Percentiles rank a stretch among this genome's conserved stretches.
These are phyloP conservation scores for Ceriops zippeliana DNA, from an alignment of 345 rosid species.

Conservation along the genomic window DNA sequence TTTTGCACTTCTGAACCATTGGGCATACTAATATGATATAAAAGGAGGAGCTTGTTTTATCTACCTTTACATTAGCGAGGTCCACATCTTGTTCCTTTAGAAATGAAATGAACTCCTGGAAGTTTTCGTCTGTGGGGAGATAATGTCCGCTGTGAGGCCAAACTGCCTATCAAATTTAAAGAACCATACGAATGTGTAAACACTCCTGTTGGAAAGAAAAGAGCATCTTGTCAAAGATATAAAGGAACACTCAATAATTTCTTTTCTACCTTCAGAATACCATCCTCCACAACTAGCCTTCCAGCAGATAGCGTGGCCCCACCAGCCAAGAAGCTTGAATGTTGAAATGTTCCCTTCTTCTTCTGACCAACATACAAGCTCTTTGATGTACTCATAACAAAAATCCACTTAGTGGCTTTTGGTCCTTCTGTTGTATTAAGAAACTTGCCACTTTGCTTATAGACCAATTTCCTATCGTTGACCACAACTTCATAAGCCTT, in stretches of 20 bases:
- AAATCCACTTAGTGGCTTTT: slow-evolving; percentile 76
- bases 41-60: not conserved
- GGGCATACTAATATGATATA: not conserved
- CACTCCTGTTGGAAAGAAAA: not conserved
- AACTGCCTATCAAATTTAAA: slow-evolving; percentile 48
- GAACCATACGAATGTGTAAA: not conserved
- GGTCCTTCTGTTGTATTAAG: slow-evolving; percentile 59
- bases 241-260: not conserved
- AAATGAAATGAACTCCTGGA: slow-evolving; percentile 63
- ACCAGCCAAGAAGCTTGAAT: slow-evolving; percentile 88
- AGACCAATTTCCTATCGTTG: slow-evolving; percentile 48
- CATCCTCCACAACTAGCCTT: slow-evolving; percentile 65
- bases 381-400: slow-evolving; percentile 73
- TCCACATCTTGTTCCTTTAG: slow-evolving; percentile 64
- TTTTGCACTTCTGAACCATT: not conserved
- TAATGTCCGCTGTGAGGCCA: slow-evolving; percentile 99
- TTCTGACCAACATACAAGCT: slow-evolving; percentile 62
- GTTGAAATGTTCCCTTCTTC: slow-evolving; percentile 83
- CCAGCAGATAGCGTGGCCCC: slow-evolving; percentile 92
- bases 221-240: not conserved
- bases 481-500: slow-evolving; percentile 54
- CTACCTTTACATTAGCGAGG: slow-evolving; percentile 56
- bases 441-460: slow-evolving; percentile 50
- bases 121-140: slow-evolving; percentile 93
- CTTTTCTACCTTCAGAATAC: slow-evolving; percentile 51